Conservation (phyloP, 179 eudicot genomes). For the Camellia oleifera region DNA sequence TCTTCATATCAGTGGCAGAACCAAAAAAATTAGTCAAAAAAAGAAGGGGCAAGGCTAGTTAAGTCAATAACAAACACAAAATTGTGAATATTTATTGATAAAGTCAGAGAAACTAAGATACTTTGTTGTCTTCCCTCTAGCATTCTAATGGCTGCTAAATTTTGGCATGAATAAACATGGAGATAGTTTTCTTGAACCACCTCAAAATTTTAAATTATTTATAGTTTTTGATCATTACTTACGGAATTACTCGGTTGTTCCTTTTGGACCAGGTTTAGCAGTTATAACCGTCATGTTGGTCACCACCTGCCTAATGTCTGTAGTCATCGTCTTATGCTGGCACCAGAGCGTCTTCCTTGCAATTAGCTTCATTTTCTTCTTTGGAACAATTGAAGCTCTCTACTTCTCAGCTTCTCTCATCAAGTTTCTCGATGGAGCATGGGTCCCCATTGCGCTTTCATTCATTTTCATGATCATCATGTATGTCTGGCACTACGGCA, state of each 20-base stretch:
- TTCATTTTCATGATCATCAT: constrained; percentile 68
- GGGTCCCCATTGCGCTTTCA: constrained; percentile 87
- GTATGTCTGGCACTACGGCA: constrained; percentile 88
- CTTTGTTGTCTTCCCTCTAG: background rate
- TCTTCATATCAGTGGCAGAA: no score
- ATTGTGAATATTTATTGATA: no score
- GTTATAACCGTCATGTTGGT: constrained; percentile 95
- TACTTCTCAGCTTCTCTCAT: constrained; percentile 88
- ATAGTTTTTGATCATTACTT: background rate
- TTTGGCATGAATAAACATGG: background rate
- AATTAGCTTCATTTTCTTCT: constrained; percentile 63
- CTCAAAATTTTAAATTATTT: background rate
- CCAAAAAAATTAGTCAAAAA: no score
- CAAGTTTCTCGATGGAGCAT: constrained; percentile 91
- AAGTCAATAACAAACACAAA: no score
- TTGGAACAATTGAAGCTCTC: constrained; percentile 81
- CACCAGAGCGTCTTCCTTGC: constrained; percentile 62
- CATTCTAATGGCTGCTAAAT: background rate
- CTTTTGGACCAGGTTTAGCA: constrained; percentile 70
- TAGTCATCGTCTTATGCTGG: constrained; percentile 88
- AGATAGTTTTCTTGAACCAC: background rate
- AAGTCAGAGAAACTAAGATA: no score
- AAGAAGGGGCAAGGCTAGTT: no score
- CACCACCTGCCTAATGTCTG: constrained; percentile 94
- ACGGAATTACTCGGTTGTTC: background rate